These are phyloP conservation scores for Casuarina glauca DNA, from an alignment of 306 rosid species.

Conservation along the genomic window DNA sequence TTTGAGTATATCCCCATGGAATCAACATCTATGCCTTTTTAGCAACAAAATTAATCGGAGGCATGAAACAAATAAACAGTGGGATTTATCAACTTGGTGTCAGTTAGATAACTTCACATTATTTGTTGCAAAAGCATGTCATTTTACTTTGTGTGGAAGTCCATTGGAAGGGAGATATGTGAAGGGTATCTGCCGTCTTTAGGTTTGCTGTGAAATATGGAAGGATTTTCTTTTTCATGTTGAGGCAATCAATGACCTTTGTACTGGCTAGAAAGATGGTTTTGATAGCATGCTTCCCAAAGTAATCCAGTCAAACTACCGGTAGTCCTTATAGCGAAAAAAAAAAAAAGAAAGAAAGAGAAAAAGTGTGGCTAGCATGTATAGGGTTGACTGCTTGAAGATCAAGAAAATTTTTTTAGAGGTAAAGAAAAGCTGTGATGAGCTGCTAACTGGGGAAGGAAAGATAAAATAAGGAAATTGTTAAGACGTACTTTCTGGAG, in stretches of 20 bases:
- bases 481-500: neutral
- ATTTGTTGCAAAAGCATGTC: neutral
- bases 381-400: neutral
- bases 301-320: neutral
- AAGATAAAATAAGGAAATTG: neutral
- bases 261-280: no score
- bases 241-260: no score
- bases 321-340: neutral
- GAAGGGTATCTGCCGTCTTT: neutral
- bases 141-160: neutral
- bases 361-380: neutral
- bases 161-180: neutral
- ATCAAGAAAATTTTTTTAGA: neutral
- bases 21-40: neutral
- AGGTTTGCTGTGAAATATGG: no score
- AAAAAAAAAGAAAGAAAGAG: no score
- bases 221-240: no score
- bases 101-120: constrained; percentile 6
- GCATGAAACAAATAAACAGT: neutral
- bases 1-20: neutral
- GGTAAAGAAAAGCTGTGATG: neutral
- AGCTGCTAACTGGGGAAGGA: neutral
- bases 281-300: neutral
- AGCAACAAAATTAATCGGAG: neutral
- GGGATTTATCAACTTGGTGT: neutral